These are phyloP conservation scores for Russula earlei DNA, from an alignment of 768 basidiomycete species.

Conservation along the genomic window DNA sequence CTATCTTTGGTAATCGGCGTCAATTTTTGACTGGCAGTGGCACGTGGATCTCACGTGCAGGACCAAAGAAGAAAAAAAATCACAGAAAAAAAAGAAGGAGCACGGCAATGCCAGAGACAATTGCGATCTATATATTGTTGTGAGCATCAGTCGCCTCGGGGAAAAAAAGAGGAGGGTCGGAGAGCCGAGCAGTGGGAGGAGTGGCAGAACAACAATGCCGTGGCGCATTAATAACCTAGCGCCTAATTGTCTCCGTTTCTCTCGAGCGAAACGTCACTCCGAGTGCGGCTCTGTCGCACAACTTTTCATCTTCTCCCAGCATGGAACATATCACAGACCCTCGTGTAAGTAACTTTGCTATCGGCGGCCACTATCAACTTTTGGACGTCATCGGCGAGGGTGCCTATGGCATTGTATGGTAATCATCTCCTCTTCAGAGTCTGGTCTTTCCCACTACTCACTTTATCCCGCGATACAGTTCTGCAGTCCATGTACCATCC, in stretches of 20 bases:
- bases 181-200: no score
- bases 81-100: neutral
- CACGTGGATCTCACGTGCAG: slow-evolving; percentile 12
- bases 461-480: slow-evolving; percentile 29
- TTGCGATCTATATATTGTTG: no score
- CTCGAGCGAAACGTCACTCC: no score
- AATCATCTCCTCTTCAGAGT: slow-evolving; percentile 2
- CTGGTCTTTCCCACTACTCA: neutral
- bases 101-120: no score
- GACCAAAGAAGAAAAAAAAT: neutral
- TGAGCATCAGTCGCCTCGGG: no score
- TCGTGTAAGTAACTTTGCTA: slow-evolving; percentile 23
- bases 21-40: neutral
- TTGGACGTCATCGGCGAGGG: slow-evolving; percentile 85
- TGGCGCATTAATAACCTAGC: neutral
- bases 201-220: neutral
- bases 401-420: slow-evolving; percentile 90
- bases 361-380: slow-evolving; percentile 71
- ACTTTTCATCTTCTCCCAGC: neutral
- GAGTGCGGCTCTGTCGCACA: neutral
- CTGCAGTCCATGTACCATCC: slow-evolving; percentile 79
- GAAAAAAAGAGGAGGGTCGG: no score
- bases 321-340: slow-evolving; percentile 25
- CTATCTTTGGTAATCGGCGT: slow-evolving; percentile 5
- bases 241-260: neutral